Conservation (phyloP, 1,284 basidiomycete species). For the Ganoderma boninense region DNA sequence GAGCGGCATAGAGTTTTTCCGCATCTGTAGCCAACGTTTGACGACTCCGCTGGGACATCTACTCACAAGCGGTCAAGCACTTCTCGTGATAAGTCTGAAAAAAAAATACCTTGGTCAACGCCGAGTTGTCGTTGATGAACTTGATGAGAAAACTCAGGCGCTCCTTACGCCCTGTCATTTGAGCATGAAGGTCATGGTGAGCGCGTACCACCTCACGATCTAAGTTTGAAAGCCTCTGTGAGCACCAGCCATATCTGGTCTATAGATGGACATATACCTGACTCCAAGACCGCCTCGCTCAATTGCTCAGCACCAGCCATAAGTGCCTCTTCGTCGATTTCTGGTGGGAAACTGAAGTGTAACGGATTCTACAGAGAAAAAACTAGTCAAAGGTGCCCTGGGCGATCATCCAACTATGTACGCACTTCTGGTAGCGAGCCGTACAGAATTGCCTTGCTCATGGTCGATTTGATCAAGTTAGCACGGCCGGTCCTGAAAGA, state of each 20-base stretch:
- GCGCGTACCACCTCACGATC: constrained; percentile 78
- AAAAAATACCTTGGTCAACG: constrained; percentile 69
- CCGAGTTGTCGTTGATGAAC: constrained; percentile 89
- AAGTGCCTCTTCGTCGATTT: constrained; percentile 81
- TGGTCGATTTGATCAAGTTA: constrained; percentile 79
- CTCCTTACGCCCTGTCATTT: constrained; percentile 80
- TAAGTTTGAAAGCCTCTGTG: constrained; percentile 38
- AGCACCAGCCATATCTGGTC: neutral
- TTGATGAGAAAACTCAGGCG: constrained; percentile 84
- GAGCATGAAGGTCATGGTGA: constrained; percentile 84
- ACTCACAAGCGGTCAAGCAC: constrained; percentile 1
- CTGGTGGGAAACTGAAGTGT: constrained; percentile 83
- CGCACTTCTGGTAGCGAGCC: constrained; percentile 70
- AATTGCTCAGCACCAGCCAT: constrained; percentile 84
- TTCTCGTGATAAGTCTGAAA: neutral
- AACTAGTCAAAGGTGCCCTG: no score
- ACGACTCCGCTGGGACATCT: constrained; percentile 85
- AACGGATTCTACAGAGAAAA: constrained; percentile 72
- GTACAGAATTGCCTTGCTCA: constrained; percentile 91
- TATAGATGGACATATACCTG: constrained; percentile 50
- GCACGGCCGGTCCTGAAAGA: constrained; percentile 63
- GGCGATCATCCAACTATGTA: neutral
- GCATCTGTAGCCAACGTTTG: constrained; percentile 86
- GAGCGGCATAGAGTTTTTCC: constrained; percentile 86
- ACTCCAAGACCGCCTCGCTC: constrained; percentile 77